Conservation (phyloP, 441 rosid genomes). For the Rhodomyrtus psidioides region DNA sequence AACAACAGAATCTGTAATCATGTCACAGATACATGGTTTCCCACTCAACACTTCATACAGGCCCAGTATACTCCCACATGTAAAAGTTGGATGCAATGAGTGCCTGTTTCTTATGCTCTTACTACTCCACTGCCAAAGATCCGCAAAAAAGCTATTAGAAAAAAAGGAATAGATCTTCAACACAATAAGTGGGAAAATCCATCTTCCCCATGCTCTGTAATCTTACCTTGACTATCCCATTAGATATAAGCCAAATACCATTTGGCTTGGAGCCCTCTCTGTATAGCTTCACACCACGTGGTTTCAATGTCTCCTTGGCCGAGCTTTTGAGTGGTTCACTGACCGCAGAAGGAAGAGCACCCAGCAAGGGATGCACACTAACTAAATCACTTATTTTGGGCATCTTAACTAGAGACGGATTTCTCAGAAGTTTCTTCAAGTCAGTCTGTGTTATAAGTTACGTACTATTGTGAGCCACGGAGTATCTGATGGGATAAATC, state of each 20-base stretch:
- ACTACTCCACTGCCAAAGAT: too few relatives aligned
- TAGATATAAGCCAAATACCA: too few relatives aligned
- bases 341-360: constrained; percentile 55
- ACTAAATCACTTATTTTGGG: constrained; percentile 48
- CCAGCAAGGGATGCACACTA: constrained; percentile 50
- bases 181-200: too few relatives aligned
- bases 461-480: neutral
- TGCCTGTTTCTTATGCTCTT: too few relatives aligned
- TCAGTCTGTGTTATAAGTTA: constrained; percentile 41
- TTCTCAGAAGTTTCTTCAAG: constrained; percentile 78
- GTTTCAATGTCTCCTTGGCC: constrained; percentile 59
- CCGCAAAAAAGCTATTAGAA: too few relatives aligned
- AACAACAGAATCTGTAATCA: constrained; percentile 72
- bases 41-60: too few relatives aligned
- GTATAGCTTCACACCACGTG: constrained; percentile 64
- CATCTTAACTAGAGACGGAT: constrained; percentile 73
- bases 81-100: too few relatives aligned
- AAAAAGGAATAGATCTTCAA: too few relatives aligned
- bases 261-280: constrained; percentile 77
- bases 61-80: too few relatives aligned
- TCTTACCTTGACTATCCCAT: too few relatives aligned
- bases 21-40: constrained; percentile 69
- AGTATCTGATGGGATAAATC: too few relatives aligned
- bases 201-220: too few relatives aligned
- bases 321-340: constrained; percentile 44